These are phyloP conservation scores for Parsonsia alboflavescens DNA, from an alignment of 257 asterid genomes.

Conservation along the genomic window DNA sequence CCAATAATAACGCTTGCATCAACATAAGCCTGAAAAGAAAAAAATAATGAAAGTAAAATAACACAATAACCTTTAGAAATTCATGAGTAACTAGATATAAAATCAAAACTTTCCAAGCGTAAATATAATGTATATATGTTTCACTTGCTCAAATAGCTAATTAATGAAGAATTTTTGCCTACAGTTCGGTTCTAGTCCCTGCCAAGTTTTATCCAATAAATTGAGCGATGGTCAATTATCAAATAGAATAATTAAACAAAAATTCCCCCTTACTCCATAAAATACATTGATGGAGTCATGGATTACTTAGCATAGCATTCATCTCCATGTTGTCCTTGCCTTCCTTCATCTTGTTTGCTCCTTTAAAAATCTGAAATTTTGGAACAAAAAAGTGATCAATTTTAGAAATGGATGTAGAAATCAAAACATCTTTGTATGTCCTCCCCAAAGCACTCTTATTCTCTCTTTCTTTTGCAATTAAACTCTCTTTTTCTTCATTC, in stretches of 20 bases:
- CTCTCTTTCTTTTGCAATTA: too few species aligned
- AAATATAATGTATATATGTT: not conserved
- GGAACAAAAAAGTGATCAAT: too few species aligned
- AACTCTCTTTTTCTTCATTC: too few species aligned
- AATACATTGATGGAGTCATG: not conserved
- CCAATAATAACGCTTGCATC: slow-evolving; percentile 93
- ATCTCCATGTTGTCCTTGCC: too few species aligned
- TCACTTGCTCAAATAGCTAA: not conserved
- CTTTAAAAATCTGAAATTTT: too few species aligned
- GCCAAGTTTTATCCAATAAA: not conserved
- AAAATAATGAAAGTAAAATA: not conserved
- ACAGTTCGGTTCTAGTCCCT: not conserved
- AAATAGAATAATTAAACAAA: not conserved
- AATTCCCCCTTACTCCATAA: not conserved
- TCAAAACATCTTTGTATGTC: too few species aligned
- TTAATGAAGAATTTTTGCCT: not conserved
- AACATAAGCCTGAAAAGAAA: slow-evolving; percentile 66
- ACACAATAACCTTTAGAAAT: slow-evolving; percentile 2
- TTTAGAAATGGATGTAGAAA: too few species aligned
- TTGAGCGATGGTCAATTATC: not conserved
- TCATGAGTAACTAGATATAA: not conserved
- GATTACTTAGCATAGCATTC: too few species aligned
- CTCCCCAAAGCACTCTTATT: too few species aligned
- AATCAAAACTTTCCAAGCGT: not conserved
- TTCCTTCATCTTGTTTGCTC: too few species aligned